These are phyloP conservation scores for Stropharia rugosoannulata DNA, from an alignment of 768 basidiomycete species.

Conservation along the genomic window DNA sequence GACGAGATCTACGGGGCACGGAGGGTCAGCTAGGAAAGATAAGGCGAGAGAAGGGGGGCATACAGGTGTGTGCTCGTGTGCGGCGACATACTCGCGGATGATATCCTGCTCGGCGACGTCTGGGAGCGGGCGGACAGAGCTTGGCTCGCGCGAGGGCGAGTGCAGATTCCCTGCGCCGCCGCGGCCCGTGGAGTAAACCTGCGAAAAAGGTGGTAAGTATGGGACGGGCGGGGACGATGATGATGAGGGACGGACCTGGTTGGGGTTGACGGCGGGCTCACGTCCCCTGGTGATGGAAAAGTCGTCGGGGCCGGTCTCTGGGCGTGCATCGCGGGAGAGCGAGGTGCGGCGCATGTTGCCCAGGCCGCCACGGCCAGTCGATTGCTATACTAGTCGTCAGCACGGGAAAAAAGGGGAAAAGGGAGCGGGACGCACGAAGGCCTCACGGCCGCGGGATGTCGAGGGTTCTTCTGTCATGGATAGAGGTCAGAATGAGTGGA, in stretches of 20 bases:
- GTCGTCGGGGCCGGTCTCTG: constrained; percentile 50
- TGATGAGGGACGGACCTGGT: constrained; percentile 30
- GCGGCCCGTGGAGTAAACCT: constrained; percentile 63
- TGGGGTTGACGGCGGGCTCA: constrained; percentile 42
- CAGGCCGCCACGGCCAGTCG: constrained; percentile 65
- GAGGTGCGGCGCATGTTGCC: constrained; percentile 64
- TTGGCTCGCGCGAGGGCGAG: constrained; percentile 63
- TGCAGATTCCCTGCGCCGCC: constrained; percentile 88
- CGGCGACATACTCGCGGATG: constrained; percentile 32
- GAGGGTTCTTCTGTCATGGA: constrained; percentile 44
- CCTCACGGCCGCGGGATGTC: constrained; percentile 56
- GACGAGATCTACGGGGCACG: constrained; percentile 49
- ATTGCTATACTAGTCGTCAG: constrained; percentile 32
- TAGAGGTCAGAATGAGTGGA: neutral
- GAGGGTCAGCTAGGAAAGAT: neutral
- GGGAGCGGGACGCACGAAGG: constrained; percentile 41
- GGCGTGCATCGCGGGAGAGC: constrained; percentile 41
- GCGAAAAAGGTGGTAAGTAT: neutral
- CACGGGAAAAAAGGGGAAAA: neutral
- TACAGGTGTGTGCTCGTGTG: constrained; percentile 34
- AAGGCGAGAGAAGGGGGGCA: constrained; percentile 19
- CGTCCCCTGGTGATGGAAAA: constrained; percentile 60
- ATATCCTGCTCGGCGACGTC: constrained; percentile 43
- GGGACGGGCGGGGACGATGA: neutral
- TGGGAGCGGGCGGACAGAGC: constrained; percentile 15